phyloP scores from a whole-genome alignment of 768 basidiomycete genomes.

The Suillus fuscotomentosus region DNA sequence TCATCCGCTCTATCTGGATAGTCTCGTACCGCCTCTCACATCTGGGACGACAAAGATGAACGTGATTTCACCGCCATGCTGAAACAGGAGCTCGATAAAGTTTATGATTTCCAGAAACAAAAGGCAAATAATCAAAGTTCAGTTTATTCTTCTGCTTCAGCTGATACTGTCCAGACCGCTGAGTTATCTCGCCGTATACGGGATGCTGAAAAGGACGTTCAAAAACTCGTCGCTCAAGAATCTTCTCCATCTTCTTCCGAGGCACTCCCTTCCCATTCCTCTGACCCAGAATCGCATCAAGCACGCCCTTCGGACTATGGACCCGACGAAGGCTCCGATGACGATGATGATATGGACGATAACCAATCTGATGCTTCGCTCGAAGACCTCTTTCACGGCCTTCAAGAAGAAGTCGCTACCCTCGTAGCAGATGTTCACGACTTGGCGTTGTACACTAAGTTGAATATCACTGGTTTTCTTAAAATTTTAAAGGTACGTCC shows the following conservation, averaged over 20 bases:
- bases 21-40: slow-evolving; percentile 50
- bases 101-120: slow-evolving; percentile 87
- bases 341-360: slow-evolving; percentile 43
- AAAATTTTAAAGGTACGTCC: slow-evolving; percentile 86
- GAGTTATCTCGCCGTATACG: slow-evolving; percentile 82
- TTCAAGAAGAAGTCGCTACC: slow-evolving; percentile 94
- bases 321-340: slow-evolving; percentile 66
- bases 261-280: slow-evolving; percentile 20
- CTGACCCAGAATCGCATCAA: slow-evolving; percentile 60
- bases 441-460: slow-evolving; percentile 89
- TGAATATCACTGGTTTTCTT: slow-evolving; percentile 98
- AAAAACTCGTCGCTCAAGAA: slow-evolving; percentile 69
- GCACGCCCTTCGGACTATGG: slow-evolving; percentile 41
- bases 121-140: slow-evolving; percentile 55
- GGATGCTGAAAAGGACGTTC: slow-evolving; percentile 79
- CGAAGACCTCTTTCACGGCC: slow-evolving; percentile 80
- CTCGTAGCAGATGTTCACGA: slow-evolving; percentile 94
- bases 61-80: slow-evolving; percentile 76
- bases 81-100: slow-evolving; percentile 87
- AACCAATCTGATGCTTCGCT: slow-evolving; percentile 68
- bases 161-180: slow-evolving; percentile 49
- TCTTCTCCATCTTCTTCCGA: slow-evolving; percentile 22
- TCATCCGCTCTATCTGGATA: slow-evolving; percentile 13
- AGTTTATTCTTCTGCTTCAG: slow-evolving; percentile 3
- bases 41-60: slow-evolving; percentile 82